phyloP scores from a whole-genome alignment of 2,329 filamentous ascomycete genomes.

The Capronia americana region DNA sequence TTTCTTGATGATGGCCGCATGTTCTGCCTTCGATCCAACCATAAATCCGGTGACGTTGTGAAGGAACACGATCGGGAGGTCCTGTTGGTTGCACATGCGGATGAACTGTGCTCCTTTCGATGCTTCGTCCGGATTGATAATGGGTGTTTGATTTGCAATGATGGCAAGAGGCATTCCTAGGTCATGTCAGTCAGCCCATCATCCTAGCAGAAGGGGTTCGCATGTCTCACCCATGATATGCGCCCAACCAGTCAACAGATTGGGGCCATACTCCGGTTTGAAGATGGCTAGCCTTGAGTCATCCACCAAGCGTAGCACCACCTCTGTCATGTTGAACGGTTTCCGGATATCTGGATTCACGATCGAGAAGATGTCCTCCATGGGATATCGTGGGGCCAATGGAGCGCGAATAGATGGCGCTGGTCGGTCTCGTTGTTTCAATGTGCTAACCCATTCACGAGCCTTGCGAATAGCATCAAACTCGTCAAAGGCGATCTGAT shows the following conservation, averaged over 20 bases:
- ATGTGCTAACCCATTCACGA: slow-evolving; percentile 46
- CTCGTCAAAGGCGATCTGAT: slow-evolving; percentile 54
- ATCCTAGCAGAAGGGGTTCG: not conserved
- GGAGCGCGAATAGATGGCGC: slow-evolving; percentile 22
- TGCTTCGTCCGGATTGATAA: slow-evolving; percentile 52
- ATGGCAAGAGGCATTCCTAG: slow-evolving; percentile 49
- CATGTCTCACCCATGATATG: slow-evolving; percentile 45
- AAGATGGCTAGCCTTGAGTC: slow-evolving; percentile 49
- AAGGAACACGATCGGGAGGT: slow-evolving; percentile 53
- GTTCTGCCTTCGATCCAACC: slow-evolving; percentile 55
- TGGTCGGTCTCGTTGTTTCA: slow-evolving; percentile 28
- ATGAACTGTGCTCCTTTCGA: slow-evolving; percentile 53
- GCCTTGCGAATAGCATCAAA: slow-evolving; percentile 52
- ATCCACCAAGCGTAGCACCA: slow-evolving; percentile 52
- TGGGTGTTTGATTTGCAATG: slow-evolving; percentile 50
- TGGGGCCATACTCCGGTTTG: slow-evolving; percentile 51
- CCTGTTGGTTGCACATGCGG: slow-evolving; percentile 53
- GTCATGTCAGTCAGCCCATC: slow-evolving; percentile 2
- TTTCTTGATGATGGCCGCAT: slow-evolving; percentile 53
- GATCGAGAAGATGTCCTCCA: slow-evolving; percentile 48
- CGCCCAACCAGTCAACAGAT: slow-evolving; percentile 50
- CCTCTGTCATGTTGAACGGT: slow-evolving; percentile 49
- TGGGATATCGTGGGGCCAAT: slow-evolving; percentile 44
- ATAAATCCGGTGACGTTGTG: slow-evolving; percentile 59
- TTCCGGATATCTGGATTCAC: slow-evolving; percentile 51